phyloP scores from a whole-genome alignment of 345 rosid genomes.

The Pugionium dolabratum region DNA sequence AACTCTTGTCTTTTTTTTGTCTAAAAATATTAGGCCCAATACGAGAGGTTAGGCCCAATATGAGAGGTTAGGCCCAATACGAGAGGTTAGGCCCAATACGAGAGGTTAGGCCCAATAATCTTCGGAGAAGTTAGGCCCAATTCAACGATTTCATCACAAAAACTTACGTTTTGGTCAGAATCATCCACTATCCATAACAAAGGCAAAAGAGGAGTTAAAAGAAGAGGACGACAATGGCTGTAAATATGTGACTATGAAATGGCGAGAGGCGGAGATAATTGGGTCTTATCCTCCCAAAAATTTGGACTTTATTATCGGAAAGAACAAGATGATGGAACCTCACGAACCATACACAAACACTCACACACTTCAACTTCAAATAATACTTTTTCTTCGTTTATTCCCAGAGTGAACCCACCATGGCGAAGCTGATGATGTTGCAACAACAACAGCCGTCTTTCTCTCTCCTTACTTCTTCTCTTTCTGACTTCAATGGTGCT shows the following conservation, averaged over 20 bases:
- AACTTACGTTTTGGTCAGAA: neutral
- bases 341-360: conserved; percentile 35
- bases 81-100: neutral
- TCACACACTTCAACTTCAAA: conserved; percentile 19
- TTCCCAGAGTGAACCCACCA: conserved; percentile 33
- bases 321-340: conserved; percentile 33
- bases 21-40: neutral
- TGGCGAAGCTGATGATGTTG: conserved; percentile 69
- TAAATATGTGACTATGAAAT: conserved; percentile 42
- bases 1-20: neutral
- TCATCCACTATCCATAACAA: conserved; percentile 29
- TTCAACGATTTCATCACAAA: neutral
- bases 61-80: conserved; percentile 5
- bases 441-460: conserved; percentile 75
- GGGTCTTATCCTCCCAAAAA: conserved; percentile 36
- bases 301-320: conserved; percentile 31
- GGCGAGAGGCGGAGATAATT: conserved; percentile 40
- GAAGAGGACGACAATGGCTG: conserved; percentile 43
- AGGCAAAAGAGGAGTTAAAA: conserved; percentile 24
- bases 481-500: conserved; percentile 89
- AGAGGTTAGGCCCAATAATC: neutral
- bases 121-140: conserved; percentile 7
- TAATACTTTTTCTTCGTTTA: conserved; percentile 19
- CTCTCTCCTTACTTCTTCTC: conserved; percentile 71
- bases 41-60: conserved; percentile 1